Base-by-base conservation (phyloP, 129 eudicot genomes). In the Oenanthe sinensis region DNA sequence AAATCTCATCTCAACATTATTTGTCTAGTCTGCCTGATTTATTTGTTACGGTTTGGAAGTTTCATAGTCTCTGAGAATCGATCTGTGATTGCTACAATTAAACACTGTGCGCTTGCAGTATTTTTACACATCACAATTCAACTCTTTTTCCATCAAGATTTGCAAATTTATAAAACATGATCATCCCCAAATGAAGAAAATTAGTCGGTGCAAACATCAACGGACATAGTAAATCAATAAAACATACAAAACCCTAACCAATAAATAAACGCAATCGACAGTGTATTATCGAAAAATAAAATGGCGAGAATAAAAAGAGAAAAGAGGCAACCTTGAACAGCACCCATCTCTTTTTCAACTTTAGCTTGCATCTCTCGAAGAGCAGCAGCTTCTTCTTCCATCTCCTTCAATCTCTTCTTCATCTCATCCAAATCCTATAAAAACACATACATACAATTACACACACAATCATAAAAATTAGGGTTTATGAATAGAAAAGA, bases 351-450 rank as follows among this genome's bases (percentile, higher is more conserved):
- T 80, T 92, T 92, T 84, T 90, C 97, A 22, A 92, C 96, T 78
- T 92, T 92, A 20, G 97, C 96, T 82, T 92, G 97, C 97, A 92
- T 92, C 81, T 92, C 96, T 16, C 97, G 90, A 13, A 92, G 91
- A 52, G 97, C 97, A 20, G 96, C 93, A 4, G 97, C 96, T 83
- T 92, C 97, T 60, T 92, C 97, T 54, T 90, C 97, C 97, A 92
- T 92, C 85, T 92, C 97, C 85, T 92, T 92, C 84, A 92, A 80
- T 73, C 96, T 81, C 82, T 88, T 92, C 83, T 92, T 92, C 97
- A 90, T 92, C 87, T 90, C 97, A 82, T 92, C 97, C 83, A 92
- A 74, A 75, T 92, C 97, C 97, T 92, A 60, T 52, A 12, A 19
- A 1, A 1, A 46, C 60, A 74, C 77, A 74, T 4, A 17, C 11